Conservation (phyloP, 805 yeast species). For the Teunomyces gatunensis region DNA sequence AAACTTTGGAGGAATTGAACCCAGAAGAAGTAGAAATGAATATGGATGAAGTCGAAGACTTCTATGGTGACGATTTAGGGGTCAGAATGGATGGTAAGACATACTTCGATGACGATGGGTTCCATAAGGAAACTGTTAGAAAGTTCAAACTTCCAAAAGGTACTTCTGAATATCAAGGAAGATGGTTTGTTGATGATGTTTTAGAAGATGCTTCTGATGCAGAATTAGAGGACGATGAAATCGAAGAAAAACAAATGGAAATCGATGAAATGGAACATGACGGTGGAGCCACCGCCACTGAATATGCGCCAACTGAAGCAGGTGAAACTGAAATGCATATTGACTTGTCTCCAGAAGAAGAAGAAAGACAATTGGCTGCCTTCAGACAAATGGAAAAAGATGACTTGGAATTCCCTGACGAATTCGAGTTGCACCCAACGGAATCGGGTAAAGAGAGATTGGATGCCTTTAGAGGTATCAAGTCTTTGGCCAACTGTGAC, state of each 20-base stretch:
- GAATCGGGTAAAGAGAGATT: constrained; percentile 76
- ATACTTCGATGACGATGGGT: constrained; percentile 38
- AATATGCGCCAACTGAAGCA: constrained; percentile 46
- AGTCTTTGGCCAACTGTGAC: constrained; percentile 70
- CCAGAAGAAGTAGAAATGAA: constrained; percentile 53
- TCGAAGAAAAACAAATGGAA: constrained; percentile 35
- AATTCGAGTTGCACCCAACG: constrained; percentile 75
- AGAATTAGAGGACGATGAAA: constrained; percentile 43
- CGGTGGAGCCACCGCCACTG: constrained; percentile 26
- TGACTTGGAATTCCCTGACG: constrained; percentile 94
- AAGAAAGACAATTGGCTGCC: constrained; percentile 67
- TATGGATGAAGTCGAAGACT: constrained; percentile 24
- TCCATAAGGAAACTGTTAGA: constrained; percentile 14
- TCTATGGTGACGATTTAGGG: constrained; percentile 32
- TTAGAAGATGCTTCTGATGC: constrained; percentile 41
- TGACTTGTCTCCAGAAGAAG: constrained; percentile 80
- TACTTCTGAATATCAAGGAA: constrained; percentile 72
- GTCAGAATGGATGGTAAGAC: constrained; percentile 56
- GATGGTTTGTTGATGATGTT: constrained; percentile 67
- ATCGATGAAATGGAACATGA: constrained; percentile 26
- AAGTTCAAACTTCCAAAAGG: constrained; percentile 59
- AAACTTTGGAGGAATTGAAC: constrained; percentile 57
- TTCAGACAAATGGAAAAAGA: constrained; percentile 73
- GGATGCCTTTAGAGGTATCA: constrained; percentile 80
- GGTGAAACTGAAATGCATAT: constrained; percentile 56